phyloP scores from a whole-genome alignment of 2,329 filamentous ascomycete species.

The Hypoxylon sp. region DNA sequence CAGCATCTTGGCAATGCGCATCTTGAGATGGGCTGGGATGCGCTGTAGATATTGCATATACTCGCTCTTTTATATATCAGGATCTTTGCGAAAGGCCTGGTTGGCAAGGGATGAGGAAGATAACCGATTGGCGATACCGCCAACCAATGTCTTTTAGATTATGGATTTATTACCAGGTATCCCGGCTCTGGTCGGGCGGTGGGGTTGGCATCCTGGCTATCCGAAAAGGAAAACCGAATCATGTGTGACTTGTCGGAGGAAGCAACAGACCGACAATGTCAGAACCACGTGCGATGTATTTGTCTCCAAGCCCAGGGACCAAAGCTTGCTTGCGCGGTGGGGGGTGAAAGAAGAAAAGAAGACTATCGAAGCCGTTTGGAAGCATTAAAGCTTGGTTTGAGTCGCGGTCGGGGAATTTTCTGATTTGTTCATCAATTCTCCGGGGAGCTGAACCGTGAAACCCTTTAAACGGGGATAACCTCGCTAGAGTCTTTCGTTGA shows the following conservation, averaged over 20 bases:
- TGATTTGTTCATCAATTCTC: conserved; percentile 34
- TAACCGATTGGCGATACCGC: conserved; percentile 31
- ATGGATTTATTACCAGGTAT: conserved; percentile 26
- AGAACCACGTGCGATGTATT: conserved; percentile 20
- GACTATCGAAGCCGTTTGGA: conserved; percentile 27
- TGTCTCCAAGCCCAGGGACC: conserved; percentile 6
- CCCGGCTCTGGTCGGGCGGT: conserved; percentile 27
- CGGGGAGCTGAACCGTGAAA: conserved; percentile 30
- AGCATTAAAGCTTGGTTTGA: conserved; percentile 20
- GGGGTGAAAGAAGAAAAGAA: conserved; percentile 15
- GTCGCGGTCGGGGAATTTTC: conserved; percentile 31
- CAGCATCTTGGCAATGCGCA: conserved; percentile 23
- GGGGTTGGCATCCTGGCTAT: conserved; percentile 21
- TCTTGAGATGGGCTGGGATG: no score
- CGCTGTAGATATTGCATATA: conserved; percentile 6
- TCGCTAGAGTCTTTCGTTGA: conserved; percentile 26
- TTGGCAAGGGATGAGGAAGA: conserved; percentile 22
- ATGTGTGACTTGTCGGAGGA: conserved; percentile 18
- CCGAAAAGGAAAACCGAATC: conserved; percentile 20
- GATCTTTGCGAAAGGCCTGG: conserved; percentile 11
- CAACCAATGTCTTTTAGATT: conserved; percentile 17
- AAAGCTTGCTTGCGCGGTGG: conserved; percentile 6
- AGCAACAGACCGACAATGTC: conserved; percentile 20
- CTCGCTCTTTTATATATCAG: conserved; percentile 11
- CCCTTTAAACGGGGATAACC: conserved; percentile 23